phyloP scores from a whole-genome alignment of 371 early-diverging fungal species.

The Mucor saturninus region DNA sequence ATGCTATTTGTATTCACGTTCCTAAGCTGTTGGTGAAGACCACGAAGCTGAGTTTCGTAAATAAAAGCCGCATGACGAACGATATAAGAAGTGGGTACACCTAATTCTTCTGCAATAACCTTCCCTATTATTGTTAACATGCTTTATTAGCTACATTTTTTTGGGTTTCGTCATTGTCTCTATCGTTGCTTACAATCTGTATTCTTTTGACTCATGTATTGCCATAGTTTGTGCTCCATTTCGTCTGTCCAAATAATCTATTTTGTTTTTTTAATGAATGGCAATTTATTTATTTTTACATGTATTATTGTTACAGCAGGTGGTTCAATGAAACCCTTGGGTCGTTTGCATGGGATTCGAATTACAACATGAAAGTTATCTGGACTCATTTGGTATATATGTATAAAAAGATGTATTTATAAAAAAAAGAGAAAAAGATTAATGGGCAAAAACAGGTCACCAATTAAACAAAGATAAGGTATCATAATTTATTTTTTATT shows the following conservation, averaged over 20 bases:
- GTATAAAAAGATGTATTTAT: neutral
- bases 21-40: constrained; percentile 59
- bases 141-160: neutral
- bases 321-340: constrained; percentile 59
- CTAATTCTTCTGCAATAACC: constrained; percentile 58
- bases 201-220: constrained; percentile 62
- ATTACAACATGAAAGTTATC: constrained; percentile 63
- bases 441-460: too few species aligned
- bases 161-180: too few species aligned
- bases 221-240: constrained; percentile 68
- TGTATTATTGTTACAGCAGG: constrained; percentile 45
- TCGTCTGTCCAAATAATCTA: constrained; percentile 71
- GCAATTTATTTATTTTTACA: too few species aligned
- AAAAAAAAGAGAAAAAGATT: neutral
- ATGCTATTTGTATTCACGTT: constrained; percentile 18
- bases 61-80: constrained; percentile 65
- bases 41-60: constrained; percentile 68
- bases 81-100: constrained; percentile 60
- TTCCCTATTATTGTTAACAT: constrained; percentile 49
- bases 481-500: neutral
- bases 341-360: constrained; percentile 59
- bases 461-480: too few species aligned
- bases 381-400: constrained; percentile 6
- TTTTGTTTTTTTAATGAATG: too few species aligned
- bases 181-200: constrained; percentile 54